Conservation (phyloP, 768 basidiomycete genomes). For the Pulveroboletus sp. region DNA sequence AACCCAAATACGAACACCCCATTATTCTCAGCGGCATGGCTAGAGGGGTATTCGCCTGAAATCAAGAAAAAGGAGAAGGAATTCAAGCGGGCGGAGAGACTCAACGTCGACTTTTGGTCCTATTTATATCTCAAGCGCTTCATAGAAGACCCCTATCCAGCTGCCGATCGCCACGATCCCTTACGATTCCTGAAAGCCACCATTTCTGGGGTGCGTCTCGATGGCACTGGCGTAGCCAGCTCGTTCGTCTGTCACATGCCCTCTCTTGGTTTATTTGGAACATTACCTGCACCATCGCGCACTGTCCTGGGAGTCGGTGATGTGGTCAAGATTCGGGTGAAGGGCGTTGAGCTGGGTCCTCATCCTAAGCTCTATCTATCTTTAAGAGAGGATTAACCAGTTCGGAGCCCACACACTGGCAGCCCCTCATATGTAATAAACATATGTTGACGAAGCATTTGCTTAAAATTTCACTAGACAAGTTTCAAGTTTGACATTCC, state of each 20-base stretch:
- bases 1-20: conserved; percentile 32
- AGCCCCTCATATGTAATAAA: too few species aligned
- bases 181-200: conserved; percentile 26
- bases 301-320: conserved; percentile 24
- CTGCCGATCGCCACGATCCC: conserved; percentile 23
- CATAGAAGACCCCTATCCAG: conserved; percentile 25
- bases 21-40: conserved; percentile 43
- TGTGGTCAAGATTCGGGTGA: conserved; percentile 24
- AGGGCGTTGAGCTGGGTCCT: conserved; percentile 28
- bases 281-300: conserved; percentile 8
- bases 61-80: conserved; percentile 36
- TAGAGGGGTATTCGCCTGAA: conserved; percentile 42
- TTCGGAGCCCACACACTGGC: too few species aligned
- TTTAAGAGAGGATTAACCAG: conserved; percentile 2
- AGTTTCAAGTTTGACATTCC: too few species aligned
- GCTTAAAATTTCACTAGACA: too few species aligned
- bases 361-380: conserved; percentile 25
- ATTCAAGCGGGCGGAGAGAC: conserved; percentile 27
- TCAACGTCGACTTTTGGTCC: conserved; percentile 41
- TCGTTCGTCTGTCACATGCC: conserved; percentile 23
- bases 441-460: too few species aligned
- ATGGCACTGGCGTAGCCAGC: conserved; percentile 9
- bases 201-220: conserved; percentile 17
- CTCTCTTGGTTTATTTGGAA: conserved; percentile 24
- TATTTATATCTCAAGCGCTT: conserved; percentile 38